phyloP scores from a whole-genome alignment of 2,329 filamentous ascomycete genomes.

The Fusarium nelsonii region DNA sequence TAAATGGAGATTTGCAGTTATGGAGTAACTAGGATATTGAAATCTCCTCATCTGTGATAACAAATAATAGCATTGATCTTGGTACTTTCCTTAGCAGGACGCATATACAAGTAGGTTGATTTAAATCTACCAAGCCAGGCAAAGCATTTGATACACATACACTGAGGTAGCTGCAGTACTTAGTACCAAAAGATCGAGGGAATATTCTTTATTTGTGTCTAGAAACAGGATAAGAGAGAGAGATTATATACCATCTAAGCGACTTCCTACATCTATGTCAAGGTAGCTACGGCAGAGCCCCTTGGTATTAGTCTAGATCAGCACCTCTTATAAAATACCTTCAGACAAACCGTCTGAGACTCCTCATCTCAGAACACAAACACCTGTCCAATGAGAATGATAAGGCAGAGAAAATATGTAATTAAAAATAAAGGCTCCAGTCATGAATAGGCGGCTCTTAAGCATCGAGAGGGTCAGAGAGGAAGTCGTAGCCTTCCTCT shows the following conservation, averaged over 20 bases:
- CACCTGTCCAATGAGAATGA: constrained; percentile 7
- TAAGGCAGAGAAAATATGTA: background rate
- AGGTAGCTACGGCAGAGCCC: constrained; percentile 19
- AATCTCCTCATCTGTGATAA: background rate
- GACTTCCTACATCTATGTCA: constrained; percentile 12
- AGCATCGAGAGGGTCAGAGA: constrained; percentile 67
- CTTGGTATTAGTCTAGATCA: constrained; percentile 21
- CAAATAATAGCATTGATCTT: background rate
- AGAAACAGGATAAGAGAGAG: background rate
- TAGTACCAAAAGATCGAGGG: background rate
- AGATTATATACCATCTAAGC: constrained; percentile 7
- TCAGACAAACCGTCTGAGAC: background rate
- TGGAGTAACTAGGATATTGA: too few species aligned
- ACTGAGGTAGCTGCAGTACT: background rate
- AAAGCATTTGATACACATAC: background rate
- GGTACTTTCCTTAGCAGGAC: background rate
- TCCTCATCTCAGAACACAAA: constrained; percentile 12
- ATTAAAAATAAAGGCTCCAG: background rate
- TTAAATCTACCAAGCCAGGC: background rate
- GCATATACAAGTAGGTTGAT: background rate
- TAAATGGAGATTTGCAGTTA: too few species aligned
- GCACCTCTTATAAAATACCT: background rate
- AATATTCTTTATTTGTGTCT: background rate
- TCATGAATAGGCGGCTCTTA: constrained; percentile 8
- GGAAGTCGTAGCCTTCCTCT: constrained; percentile 87